Percentiles rank a stretch among this genome's conserved stretches.
These are phyloP conservation scores for Blastobotrys americana DNA, from an alignment of 805 yeast species.

Conservation along the genomic window DNA sequence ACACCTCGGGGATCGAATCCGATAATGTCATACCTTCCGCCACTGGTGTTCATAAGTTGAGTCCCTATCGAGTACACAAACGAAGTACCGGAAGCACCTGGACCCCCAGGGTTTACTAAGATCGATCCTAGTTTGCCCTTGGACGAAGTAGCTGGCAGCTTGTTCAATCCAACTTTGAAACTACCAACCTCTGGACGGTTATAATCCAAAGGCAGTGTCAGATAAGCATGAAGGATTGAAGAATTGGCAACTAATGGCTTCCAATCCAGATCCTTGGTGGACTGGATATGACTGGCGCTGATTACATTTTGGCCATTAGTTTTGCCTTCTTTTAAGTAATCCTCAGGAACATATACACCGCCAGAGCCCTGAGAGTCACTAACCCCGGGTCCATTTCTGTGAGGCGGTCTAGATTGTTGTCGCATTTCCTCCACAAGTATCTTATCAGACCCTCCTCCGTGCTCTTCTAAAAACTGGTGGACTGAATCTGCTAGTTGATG, in stretches of 20 bases:
- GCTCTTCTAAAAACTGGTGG: neutral
- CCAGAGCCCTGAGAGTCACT: neutral
- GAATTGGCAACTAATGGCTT: neutral
- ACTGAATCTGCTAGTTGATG: neutral
- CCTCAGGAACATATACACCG: neutral
- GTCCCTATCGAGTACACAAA: constrained; percentile 10
- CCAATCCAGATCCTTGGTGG: neutral
- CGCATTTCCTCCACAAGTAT: neutral
- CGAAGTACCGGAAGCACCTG: constrained; percentile 21
- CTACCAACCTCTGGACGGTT: constrained; percentile 9
- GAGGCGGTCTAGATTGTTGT: neutral
- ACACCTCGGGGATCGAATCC: constrained; percentile 24
- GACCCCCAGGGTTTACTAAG: constrained; percentile 23
- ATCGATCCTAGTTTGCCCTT: constrained; percentile 18
- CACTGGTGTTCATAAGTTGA: constrained; percentile 10
- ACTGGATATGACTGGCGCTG: no score
- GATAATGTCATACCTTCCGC: constrained; percentile 16
- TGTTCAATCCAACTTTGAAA: constrained; percentile 9
- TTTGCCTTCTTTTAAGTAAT: neutral
- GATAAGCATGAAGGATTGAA: neutral
- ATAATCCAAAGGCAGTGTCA: constrained; percentile 9
- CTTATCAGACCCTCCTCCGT: neutral
- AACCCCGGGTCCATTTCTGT: neutral
- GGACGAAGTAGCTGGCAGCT: constrained; percentile 12
- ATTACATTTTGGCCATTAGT: neutral